These are phyloP conservation scores for Termitomyces sp. DNA, from an alignment of 768 basidiomycete genomes.

Conservation along the genomic window DNA sequence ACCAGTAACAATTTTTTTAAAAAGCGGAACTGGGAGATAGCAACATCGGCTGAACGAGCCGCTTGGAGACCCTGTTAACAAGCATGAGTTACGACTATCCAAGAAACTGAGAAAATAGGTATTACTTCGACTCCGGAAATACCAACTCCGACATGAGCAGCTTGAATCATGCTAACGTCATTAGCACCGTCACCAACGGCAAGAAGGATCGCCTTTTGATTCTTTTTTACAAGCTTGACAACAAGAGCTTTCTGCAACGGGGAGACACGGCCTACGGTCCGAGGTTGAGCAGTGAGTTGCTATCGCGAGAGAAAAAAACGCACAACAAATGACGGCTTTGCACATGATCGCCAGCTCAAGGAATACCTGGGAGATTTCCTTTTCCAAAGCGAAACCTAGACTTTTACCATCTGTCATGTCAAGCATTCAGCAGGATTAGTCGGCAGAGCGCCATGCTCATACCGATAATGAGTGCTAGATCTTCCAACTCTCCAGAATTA, in stretches of 20 bases:
- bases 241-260: slow-evolving; percentile 96
- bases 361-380: slow-evolving; percentile 84
- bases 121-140: slow-evolving; percentile 93
- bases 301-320: slow-evolving; percentile 22
- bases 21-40: slow-evolving; percentile 96
- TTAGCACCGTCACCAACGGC: slow-evolving; percentile 98
- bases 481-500: slow-evolving; percentile 87
- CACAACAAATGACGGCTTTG: slow-evolving; percentile 98
- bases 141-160: slow-evolving; percentile 95
- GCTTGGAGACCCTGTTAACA: slow-evolving; percentile 84
- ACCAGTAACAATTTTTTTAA: slow-evolving; percentile 93
- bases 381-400: slow-evolving; percentile 87
- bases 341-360: slow-evolving; percentile 96
- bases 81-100: neutral
- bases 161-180: slow-evolving; percentile 99
- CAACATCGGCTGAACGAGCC: slow-evolving; percentile 93
- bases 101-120: neutral
- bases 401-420: slow-evolving; percentile 81
- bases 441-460: neutral
- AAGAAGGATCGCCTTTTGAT: slow-evolving; percentile 86
- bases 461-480: slow-evolving; percentile 94
- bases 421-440: slow-evolving; percentile 1
- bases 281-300: slow-evolving; percentile 1
- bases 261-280: slow-evolving; percentile 78
- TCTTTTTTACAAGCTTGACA: slow-evolving; percentile 98